Evolutionary conservation across 768 basidiomycete genomes (phyloP), one percentile per base, ranked within the genome.

Genomic region (Asterophora parasitica): DNA sequence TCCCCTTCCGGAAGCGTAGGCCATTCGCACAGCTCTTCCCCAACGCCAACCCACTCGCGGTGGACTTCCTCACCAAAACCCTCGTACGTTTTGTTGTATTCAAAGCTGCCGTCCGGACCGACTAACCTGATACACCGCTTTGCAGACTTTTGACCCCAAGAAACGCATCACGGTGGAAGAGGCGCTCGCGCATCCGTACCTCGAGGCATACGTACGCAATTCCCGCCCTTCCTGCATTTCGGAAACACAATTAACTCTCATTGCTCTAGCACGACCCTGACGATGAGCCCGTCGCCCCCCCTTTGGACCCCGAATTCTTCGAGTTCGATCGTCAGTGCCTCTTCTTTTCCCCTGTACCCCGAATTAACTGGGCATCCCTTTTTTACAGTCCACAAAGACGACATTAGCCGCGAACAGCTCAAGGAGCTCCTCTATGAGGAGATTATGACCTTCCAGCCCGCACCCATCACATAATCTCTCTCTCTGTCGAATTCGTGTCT

Each of bases 301-400:
- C 95, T n/a, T 82, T 99, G 40, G 89, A 91, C 55, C 87, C 92
- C 4, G 85, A 88, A 56, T 99, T 98, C 75, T 99, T 99, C 66
- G 92, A 95, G 61, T 98, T 98, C 64, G 96, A 99, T 65, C 69
- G 88, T 90, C 55, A 69, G 87, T 77, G 4, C 44, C 12, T 12
- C 27, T 43, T 49, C 34, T 26, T 30, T 39, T 13, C 23, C n/a
- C 26, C 32, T 20, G 16, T 19, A 19, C n/a, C 31, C 10, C 27
- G 7, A 28, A 44, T 42, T 51, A 27, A 35, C 47, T 9, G 7
- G 10, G 17, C 16, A 13, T n/a, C 5, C 15, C n/a, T 7, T 44
- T 10, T 23, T 23, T 23, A 43, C 65, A 90, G 88, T 92, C 55
- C 88, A 93, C 74, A 95, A 97, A 74, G 94, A 96, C 56, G 90